Base-by-base conservation (phyloP, 2,329 filamentous ascomycete genomes). In the Penicillium nordicum region DNA sequence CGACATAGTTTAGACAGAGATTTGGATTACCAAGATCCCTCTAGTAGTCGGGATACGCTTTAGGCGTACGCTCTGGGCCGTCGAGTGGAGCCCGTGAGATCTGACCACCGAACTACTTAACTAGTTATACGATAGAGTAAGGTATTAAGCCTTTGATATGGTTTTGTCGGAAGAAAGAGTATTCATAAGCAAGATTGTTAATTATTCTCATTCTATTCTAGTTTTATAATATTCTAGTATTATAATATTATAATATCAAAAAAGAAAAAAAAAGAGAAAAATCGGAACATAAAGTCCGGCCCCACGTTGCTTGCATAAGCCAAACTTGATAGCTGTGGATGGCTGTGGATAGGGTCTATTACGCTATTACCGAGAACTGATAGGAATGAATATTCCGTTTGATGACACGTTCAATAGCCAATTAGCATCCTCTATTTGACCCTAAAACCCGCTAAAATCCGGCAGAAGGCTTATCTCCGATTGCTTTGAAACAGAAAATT, bases 381-480 rank as follows among this genome's bases (percentile, higher is more conserved):
- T 51, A 52, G 53, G 53, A 41, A 46, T 41, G 46, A 32, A 50
- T 41, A 46, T 51, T 41, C 47, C 34, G 41, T 1, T 27, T 3
- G 25, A 18, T 18, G n/a, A 27, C 10, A 32, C 1, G 11, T 2
- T 1, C 0, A 7, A n/a, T 0, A 32, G 38, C 52, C 52, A 55
- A 55, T 50, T 2, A 50, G 18, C 1, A 6, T 12, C 3, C 9
- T 4, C 2, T 10, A 10, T 14, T 1, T 5, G 25, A 11, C 23
- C 16, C 21, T 34, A 25, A 44, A 25, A 1, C 16, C 47, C 48
- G 41, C 11, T 32, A 32, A 32, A 12, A 0, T 5, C 30, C 30
- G 37, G 7, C 1, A 2, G 41, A 23, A 18, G 23, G 1, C 29
- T 32, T 64, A 65, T 53, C 55, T 65, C 63, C 63, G 60, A 10